A percentile compares a stretch with the other conserved stretches of the same genome.
Conservation (phyloP, 2,329 filamentous ascomycete genomes). For the Nemania abortiva region DNA sequence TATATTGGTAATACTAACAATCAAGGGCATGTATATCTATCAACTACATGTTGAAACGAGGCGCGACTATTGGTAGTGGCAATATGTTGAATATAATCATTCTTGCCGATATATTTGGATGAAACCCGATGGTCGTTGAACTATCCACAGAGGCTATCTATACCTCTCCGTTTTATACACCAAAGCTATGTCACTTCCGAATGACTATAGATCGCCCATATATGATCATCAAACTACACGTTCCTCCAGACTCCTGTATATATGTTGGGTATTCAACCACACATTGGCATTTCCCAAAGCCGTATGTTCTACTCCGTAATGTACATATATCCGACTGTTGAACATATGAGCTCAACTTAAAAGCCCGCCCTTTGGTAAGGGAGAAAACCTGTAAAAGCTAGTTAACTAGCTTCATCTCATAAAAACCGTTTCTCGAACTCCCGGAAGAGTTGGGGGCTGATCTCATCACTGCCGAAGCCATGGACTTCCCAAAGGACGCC, state of each 20-base stretch:
- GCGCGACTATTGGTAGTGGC: background rate
- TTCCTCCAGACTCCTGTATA: background rate
- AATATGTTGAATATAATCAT: constrained; percentile 21
- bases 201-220: constrained; percentile 7
- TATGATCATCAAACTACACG: background rate
- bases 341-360: background rate
- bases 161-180: constrained; percentile 1
- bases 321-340: constrained; percentile 16
- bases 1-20: too few relatives aligned
- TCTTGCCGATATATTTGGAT: background rate
- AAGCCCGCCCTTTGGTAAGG: background rate
- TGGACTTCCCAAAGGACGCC: constrained; percentile 88
- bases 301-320: constrained; percentile 6
- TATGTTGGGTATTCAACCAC: constrained; percentile 7
- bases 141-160: background rate
- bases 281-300: background rate
- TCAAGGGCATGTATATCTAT: background rate
- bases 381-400: background rate
- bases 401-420: constrained; percentile 23
- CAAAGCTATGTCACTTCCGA: background rate
- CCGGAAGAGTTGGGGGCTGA: constrained; percentile 85
- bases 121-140: background rate
- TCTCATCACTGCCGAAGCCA: constrained; percentile 93
- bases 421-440: constrained; percentile 84
- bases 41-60: background rate